A percentile compares a stretch with the other conserved stretches of the same genome.
These are phyloP conservation scores for Populus tomentosa DNA, from an alignment of 441 rosid genomes.

Conservation along the genomic window DNA sequence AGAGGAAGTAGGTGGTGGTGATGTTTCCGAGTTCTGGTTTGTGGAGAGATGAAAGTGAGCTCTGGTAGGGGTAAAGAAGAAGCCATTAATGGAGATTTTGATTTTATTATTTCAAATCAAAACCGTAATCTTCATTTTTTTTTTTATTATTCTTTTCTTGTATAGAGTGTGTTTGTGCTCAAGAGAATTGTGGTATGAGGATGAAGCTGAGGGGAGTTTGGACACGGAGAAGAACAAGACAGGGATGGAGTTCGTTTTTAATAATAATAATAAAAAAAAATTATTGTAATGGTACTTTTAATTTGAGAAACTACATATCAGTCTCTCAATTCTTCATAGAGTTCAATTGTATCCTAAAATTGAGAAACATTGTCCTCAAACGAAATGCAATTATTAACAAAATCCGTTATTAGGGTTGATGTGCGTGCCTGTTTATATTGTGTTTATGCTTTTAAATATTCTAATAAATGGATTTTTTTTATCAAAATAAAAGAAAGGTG, in stretches of 20 bases:
- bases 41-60: conserved; percentile 40
- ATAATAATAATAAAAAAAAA: no score
- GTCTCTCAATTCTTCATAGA: background rate
- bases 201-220: background rate
- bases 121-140: conserved; percentile 28
- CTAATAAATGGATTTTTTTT: no score
- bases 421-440: no score
- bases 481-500: no score
- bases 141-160: no score
- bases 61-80: conserved; percentile 44
- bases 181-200: background rate
- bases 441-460: no score
- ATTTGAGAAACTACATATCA: background rate
- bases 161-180: background rate
- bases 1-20: conserved; percentile 28
- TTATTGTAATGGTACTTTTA: no score
- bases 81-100: conserved; percentile 28
- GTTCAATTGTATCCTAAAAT: background rate
- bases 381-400: background rate
- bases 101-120: conserved; percentile 3
- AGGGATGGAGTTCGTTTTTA: background rate
- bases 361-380: background rate
- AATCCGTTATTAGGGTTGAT: background rate
- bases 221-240: conserved; percentile 15
- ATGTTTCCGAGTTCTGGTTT: conserved; percentile 1